Percentiles rank a stretch among this genome's conserved stretches.
These are phyloP conservation scores for Fraxinus albicans DNA, from an alignment of 305 asterid species.

Conservation along the genomic window DNA sequence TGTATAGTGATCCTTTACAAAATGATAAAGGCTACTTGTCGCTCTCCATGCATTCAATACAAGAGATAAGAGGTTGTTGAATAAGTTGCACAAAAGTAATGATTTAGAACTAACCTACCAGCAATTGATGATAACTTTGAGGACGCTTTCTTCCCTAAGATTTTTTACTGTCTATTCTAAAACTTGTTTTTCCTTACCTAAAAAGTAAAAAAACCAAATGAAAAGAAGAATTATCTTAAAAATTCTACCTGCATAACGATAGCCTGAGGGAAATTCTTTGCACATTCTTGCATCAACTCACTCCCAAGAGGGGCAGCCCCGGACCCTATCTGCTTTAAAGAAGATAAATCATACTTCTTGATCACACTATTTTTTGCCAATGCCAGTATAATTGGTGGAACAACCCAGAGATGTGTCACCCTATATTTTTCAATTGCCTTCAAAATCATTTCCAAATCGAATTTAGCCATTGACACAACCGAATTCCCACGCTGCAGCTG, in stretches of 20 bases:
- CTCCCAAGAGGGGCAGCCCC: conserved; percentile 95
- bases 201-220: not conserved
- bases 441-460: conserved; percentile 62
- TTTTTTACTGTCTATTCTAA: not conserved
- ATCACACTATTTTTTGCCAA: conserved; percentile 60
- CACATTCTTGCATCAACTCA: conserved; percentile 91
- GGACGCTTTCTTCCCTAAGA: not conserved
- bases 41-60: not conserved
- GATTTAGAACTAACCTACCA: not conserved
- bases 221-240: not conserved
- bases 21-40: not conserved
- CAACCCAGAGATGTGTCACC: conserved; percentile 75
- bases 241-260: conserved; percentile 57
- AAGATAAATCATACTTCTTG: conserved; percentile 56
- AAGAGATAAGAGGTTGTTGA: not conserved
- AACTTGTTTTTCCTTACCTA: not conserved
- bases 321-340: conserved; percentile 75
- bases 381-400: conserved; percentile 82
- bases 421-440: conserved; percentile 59
- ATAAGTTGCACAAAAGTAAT: not conserved
- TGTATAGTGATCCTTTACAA: not conserved
- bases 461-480: conserved; percentile 66
- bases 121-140: not conserved
- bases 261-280: conserved; percentile 76
- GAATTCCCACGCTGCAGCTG: conserved; percentile 89